phyloP scores from a whole-genome alignment of 768 basidiomycete genomes.

The Leccinum variicolor region DNA sequence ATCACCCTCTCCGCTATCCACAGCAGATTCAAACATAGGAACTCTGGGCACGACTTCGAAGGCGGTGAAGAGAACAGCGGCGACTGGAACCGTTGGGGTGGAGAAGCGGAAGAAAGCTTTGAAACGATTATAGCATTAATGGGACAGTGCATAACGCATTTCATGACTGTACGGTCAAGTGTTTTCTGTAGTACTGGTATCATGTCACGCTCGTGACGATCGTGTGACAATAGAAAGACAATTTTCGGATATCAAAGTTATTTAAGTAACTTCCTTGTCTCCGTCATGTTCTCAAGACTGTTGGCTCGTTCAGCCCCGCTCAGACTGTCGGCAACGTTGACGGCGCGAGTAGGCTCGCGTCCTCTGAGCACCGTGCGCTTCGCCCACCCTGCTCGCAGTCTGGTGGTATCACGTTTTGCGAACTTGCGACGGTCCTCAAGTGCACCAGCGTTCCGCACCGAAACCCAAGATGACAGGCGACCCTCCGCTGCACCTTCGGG shows the following conservation, averaged over 20 bases:
- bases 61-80: constrained; percentile 62
- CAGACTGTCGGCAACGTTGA: constrained; percentile 5
- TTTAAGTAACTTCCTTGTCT: not conserved
- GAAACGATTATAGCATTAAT: constrained; percentile 56
- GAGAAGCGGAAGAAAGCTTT: constrained; percentile 90
- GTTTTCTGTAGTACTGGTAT: not conserved
- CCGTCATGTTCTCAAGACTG: constrained; percentile 23
- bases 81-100: constrained; percentile 53
- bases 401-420: not conserved
- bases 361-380: constrained; percentile 12
- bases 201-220: constrained; percentile 18
- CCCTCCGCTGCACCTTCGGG: constrained; percentile 28
- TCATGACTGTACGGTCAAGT: constrained; percentile 3
- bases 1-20: constrained; percentile 67
- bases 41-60: constrained; percentile 44
- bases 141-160: constrained; percentile 3
- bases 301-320: constrained; percentile 14
- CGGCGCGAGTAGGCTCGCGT: constrained; percentile 11
- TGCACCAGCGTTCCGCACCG: constrained; percentile 4
- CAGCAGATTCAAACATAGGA: constrained; percentile 66
- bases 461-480: not conserved
- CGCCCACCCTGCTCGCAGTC: not conserved
- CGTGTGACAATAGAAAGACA: constrained; percentile 16
- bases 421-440: constrained; percentile 20
- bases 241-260: constrained; percentile 11